Percentiles rank a stretch among this genome's conserved stretches.
These are phyloP conservation scores for Clarireedia monteithiana DNA, from an alignment of 2,329 filamentous ascomycete genomes.

Conservation along the genomic window DNA sequence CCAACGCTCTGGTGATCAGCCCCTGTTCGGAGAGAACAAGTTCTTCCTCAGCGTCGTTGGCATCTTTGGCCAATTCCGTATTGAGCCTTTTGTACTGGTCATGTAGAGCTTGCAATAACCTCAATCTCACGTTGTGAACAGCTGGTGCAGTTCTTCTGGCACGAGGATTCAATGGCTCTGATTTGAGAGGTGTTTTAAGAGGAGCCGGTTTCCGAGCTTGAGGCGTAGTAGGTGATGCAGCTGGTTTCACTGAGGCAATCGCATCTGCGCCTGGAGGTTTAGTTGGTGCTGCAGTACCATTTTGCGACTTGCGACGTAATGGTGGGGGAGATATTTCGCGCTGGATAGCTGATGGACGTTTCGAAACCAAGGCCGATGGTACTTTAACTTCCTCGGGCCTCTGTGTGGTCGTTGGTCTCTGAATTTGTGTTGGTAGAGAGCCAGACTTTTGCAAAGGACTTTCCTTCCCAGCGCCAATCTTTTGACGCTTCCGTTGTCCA, in stretches of 20 bases:
- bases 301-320: conserved; percentile 18
- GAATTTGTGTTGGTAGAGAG: background rate
- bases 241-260: background rate
- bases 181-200: conserved; percentile 24
- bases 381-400: background rate
- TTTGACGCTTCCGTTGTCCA: conserved; percentile 29
- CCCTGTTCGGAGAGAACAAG: conserved; percentile 56
- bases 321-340: conserved; percentile 24
- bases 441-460: background rate
- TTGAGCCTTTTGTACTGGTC: conserved; percentile 61
- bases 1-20: conserved; percentile 59
- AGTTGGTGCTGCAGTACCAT: background rate
- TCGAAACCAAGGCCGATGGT: background rate
- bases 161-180: conserved; percentile 59
- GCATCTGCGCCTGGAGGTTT: background rate
- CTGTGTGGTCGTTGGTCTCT: background rate
- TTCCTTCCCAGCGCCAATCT: conserved; percentile 15
- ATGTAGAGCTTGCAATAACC: conserved; percentile 56
- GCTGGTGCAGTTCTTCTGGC: conserved; percentile 51
- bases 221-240: background rate
- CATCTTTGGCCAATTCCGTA: conserved; percentile 46
- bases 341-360: conserved; percentile 9
- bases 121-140: conserved; percentile 46
- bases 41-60: conserved; percentile 41
- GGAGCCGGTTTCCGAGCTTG: conserved; percentile 8